Conservation (phyloP, 768 basidiomycete species). For the Boletus patriciae region DNA sequence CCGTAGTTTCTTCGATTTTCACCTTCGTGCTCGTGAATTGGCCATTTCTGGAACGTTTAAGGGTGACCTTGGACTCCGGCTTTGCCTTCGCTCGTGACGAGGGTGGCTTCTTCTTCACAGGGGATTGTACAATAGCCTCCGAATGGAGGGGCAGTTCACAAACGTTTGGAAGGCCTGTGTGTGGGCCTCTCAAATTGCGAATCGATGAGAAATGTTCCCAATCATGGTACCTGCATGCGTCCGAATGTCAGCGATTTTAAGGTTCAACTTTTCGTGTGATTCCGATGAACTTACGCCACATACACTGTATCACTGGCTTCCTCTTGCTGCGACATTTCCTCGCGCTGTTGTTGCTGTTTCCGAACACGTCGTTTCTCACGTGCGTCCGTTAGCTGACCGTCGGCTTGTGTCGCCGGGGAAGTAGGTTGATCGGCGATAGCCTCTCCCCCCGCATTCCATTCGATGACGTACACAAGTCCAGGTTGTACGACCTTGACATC, state of each 20-base stretch:
- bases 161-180: slow-evolving; percentile 69
- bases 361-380: slow-evolving; percentile 46
- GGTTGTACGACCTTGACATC: slow-evolving; percentile 94
- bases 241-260: slow-evolving; percentile 11
- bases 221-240: slow-evolving; percentile 69
- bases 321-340: slow-evolving; percentile 23
- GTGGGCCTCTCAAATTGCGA: slow-evolving; percentile 81
- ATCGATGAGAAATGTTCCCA: slow-evolving; percentile 97
- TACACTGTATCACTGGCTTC: slow-evolving; percentile 54
- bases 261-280: slow-evolving; percentile 7
- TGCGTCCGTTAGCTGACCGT: slow-evolving; percentile 30
- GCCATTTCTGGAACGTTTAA: slow-evolving; percentile 24
- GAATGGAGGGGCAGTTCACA: slow-evolving; percentile 46
- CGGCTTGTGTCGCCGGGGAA: slow-evolving; percentile 28
- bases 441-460: slow-evolving; percentile 68
- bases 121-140: slow-evolving; percentile 32
- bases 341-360: slow-evolving; percentile 38
- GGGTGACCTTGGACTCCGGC: slow-evolving; percentile 16
- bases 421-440: slow-evolving; percentile 28
- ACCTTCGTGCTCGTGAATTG: slow-evolving; percentile 22
- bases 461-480: slow-evolving; percentile 86
- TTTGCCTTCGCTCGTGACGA: slow-evolving; percentile 33
- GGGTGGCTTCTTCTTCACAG: slow-evolving; percentile 37
- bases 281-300: slow-evolving; percentile 69
- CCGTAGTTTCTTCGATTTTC: slow-evolving; percentile 22